Evolutionary conservation across 805 yeast species (phyloP).

Genomic region (Ogataea wickerhamii): DNA sequence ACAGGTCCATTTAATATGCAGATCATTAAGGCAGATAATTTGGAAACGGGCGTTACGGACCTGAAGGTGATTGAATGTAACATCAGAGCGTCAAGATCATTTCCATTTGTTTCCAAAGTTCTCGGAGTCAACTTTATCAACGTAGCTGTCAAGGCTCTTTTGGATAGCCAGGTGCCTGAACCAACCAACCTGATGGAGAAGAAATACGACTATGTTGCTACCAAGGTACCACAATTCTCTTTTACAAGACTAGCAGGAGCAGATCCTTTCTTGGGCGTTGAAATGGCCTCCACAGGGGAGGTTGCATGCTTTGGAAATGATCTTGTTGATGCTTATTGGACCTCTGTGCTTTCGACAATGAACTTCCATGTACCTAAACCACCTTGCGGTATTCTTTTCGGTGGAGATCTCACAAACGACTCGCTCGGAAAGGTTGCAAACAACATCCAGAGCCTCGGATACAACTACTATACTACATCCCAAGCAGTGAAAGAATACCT

Average conservation of each 20-base stretch:
- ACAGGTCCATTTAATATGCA: constrained; percentile 99
- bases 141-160: constrained; percentile 84
- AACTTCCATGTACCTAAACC: constrained; percentile 93
- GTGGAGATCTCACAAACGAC: constrained; percentile 81
- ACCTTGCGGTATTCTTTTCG: constrained; percentile 84
- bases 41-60: constrained; percentile 54
- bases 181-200: constrained; percentile 82
- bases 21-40: constrained; percentile 74
- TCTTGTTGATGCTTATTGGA: constrained; percentile 92
- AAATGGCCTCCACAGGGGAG: constrained; percentile 99
- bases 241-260: constrained; percentile 99
- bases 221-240: constrained; percentile 97
- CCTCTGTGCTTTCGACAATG: constrained; percentile 95
- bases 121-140: constrained; percentile 93
- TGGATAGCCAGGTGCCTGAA: constrained; percentile 67
- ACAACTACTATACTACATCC: constrained; percentile 76
- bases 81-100: constrained; percentile 96
- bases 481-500: constrained; percentile 70
- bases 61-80: constrained; percentile 98
- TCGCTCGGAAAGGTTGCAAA: constrained; percentile 71
- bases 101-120: constrained; percentile 98
- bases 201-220: constrained; percentile 80
- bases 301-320: constrained; percentile 94
- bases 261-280: constrained; percentile 98
- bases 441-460: constrained; percentile 69